Base-by-base conservation (phyloP, 176 grass and related monocot genomes). In the Chrysopogon serrulatus region DNA sequence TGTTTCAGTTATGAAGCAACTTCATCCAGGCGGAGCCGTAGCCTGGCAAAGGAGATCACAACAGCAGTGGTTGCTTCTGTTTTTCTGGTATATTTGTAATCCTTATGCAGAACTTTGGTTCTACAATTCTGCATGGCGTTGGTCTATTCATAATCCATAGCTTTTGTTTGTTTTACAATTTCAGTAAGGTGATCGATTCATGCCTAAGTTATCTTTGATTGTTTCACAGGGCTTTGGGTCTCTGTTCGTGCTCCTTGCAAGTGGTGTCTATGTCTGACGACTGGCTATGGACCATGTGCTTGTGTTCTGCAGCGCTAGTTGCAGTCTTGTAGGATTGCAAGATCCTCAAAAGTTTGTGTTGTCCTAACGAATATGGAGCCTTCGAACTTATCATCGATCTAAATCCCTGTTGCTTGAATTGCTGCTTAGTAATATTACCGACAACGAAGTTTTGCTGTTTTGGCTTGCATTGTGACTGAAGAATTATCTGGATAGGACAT, bases 1-100 rank as follows among this genome's bases (percentile, higher is more conserved):
- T 44, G 32, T 92, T 77, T 85, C 90, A 98, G 95, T 79, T 98
- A 98, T 76, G 95, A 98, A 91, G 95, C 95, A 36, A 95, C 92
- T 35, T 89, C 92, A 81, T 91, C 95, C 10, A 91, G 74, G 75
- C 62, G 91, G 68, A 97, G 77, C 90, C 92, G 95, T 47, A 94
- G 95, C 84, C 79, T 97, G 33, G 0, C 90, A 13, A 98, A 93
- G 90, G 95, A 98, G 88, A 82, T 98, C 28, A 42, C 72, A 47
- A 89, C 85, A 41, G 88, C 92, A 4, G 73, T 71, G 2, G 24
- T 86, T 31, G 95, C 95, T 61, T 98, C 95, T n/a, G 76, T 87
- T 19, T 95, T 95, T 57, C 80, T 98, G 95, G 95, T 97, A 59
- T 59, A n/a, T n/a, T n/a, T n/a, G n/a, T n/a, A 86, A 19, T 0